These are phyloP conservation scores for Kwoniella botswanensis DNA, from an alignment of 768 basidiomycete species.

Conservation along the genomic window DNA sequence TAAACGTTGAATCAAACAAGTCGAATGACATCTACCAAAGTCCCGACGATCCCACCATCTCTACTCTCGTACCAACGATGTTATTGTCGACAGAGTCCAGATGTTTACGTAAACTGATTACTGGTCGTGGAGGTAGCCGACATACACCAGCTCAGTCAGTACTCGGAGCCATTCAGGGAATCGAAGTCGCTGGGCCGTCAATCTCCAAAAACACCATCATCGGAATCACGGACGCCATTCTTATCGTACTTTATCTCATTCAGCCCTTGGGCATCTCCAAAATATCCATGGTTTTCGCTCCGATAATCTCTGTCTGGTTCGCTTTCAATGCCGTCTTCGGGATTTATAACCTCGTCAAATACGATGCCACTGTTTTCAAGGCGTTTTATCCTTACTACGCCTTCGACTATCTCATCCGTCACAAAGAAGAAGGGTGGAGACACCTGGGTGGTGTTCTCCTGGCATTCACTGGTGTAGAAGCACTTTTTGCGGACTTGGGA, in stretches of 20 bases:
- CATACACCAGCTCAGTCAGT: conserved; percentile 8
- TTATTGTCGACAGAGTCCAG: no score
- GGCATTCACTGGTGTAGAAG: conserved; percentile 7
- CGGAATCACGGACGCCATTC: conserved; percentile 5
- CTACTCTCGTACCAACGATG: no score
- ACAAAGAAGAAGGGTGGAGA: conserved; percentile 11
- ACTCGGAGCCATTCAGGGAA: conserved; percentile 5
- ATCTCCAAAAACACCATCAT: conserved; percentile 1
- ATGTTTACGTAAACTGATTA: no score
- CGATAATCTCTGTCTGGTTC: conserved; percentile 1
- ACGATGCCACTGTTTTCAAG: conserved; percentile 8
- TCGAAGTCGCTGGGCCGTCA: background rate
- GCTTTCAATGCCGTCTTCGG: conserved; percentile 5
- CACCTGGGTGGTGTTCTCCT: conserved; percentile 6
- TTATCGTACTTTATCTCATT: background rate
- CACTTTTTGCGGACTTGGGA: conserved; percentile 5
- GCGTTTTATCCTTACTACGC: conserved; percentile 11
- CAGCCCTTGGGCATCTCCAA: conserved; percentile 4
- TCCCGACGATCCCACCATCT: no score
- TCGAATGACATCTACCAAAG: no score
- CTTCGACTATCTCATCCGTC: conserved; percentile 5
- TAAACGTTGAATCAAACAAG: no score
- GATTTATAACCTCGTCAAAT: conserved; percentile 5
- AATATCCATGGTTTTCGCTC: conserved; percentile 7
- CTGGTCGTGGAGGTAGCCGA: no score